Evolutionary conservation across 129 eudicot species (phyloP), one percentile per base, ranked within the genome.

Genomic region (Logfia minima): DNA sequence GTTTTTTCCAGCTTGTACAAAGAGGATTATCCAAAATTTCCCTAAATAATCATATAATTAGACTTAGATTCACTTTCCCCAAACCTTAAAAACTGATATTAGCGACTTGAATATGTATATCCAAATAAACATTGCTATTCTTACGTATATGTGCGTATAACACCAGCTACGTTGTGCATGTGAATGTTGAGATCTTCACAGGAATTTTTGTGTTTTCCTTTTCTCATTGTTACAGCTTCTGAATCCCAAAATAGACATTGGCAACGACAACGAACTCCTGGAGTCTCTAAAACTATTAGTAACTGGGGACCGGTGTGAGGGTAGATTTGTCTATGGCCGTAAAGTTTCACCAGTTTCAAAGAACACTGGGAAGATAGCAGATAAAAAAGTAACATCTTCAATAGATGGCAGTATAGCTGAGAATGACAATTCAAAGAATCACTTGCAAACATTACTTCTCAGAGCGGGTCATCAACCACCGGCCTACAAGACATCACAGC

Each of bases 381-480:
- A 59, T 31, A 71, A 68, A 65, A 78, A 70, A 5, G 61, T 41
- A 2, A 5, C 60, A 7, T 22, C 23, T 18, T 26, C 75, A 3
- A 62, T 71, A 18, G 78, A 22, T 51, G 79, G 68, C 45, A 76
- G 83, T 39, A 84, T 73, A 71, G 71, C 80, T 0, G 86, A 83
- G 31, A 41, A 83, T 6, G 92, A 88, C 41, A 93, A 93, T 77
- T 74, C 96, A 52, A 93, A 93, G 82, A 77, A 81, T 80, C 88
- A 84, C 52, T 86, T 93, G 72, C 98, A 93, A 77, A 93, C 93
- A 4, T 71, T 93, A 76, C 96, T 93, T 64, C 75, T 80, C 3
- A 86, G 96, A 81, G 98, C 93, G 6, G 98, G 97, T 29, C 96
- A 91, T 79, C 90, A 81, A 68, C 70, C 93, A 13, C 96, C 97